These are phyloP conservation scores for Alternaria novae-zelandiae DNA, from an alignment of 2,329 filamentous ascomycete genomes.

Conservation along the genomic window DNA sequence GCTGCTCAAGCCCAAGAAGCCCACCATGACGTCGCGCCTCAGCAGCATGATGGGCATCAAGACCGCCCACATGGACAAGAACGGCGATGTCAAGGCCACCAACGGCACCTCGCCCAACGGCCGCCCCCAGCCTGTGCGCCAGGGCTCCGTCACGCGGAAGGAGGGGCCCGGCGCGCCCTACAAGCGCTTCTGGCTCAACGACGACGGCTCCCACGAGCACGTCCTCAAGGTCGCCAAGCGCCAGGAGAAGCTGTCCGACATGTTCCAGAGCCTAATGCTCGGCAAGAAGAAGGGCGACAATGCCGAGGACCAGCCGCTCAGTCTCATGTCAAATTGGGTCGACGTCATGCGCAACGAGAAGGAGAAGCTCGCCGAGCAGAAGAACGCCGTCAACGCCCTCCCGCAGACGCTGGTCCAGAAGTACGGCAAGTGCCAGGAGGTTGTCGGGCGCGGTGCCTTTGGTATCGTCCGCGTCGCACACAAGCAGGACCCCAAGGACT, in stretches of 20 bases:
- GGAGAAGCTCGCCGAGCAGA: conserved; percentile 75
- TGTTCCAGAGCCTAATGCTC: conserved; percentile 82
- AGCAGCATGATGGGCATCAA: conserved; percentile 50
- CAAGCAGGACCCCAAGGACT: conserved; percentile 84
- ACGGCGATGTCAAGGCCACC: conserved; percentile 34
- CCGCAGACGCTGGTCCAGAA: conserved; percentile 88
- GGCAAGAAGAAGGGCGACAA: conserved; percentile 80
- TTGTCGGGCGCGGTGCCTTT: conserved; percentile 94
- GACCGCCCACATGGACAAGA: conserved; percentile 31
- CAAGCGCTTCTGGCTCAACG: conserved; percentile 63
- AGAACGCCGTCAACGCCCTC: conserved; percentile 76
- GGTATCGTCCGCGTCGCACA: conserved; percentile 97
- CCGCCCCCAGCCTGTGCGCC: conserved; percentile 39
- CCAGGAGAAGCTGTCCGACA: conserved; percentile 92
- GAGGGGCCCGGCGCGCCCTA: conserved; percentile 33
- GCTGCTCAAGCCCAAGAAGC: conserved; percentile 46
- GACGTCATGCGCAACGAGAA: conserved; percentile 90
- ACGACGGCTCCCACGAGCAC: conserved; percentile 81
- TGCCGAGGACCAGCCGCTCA: conserved; percentile 78
- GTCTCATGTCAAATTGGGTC: conserved; percentile 94
- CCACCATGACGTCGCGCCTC: conserved; percentile 52
- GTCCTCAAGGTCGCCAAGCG: conserved; percentile 86
- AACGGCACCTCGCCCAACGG: conserved; percentile 35
- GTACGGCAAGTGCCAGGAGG: conserved; percentile 97
- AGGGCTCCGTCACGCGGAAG: conserved; percentile 42